These are phyloP conservation scores for Blastobotrys buckinghamii DNA, from an alignment of 1,139 yeast genomes.

Conservation along the genomic window DNA sequence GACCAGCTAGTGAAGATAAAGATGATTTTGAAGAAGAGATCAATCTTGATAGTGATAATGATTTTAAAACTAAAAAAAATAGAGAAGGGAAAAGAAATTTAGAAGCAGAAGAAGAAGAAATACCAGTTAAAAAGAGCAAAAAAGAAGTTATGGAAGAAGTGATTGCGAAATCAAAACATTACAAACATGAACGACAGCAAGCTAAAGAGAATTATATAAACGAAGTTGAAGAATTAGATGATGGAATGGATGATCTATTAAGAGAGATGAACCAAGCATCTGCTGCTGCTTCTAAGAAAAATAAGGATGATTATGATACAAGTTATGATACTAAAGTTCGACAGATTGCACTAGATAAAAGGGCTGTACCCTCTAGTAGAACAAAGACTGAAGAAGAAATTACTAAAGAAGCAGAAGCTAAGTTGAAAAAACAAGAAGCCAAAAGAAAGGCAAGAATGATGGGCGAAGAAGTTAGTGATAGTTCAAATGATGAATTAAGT, in stretches of 20 bases:
- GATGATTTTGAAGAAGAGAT: slow-evolving; percentile 46
- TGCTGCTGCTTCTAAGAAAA: slow-evolving; percentile 28
- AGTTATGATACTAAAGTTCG: slow-evolving; percentile 74
- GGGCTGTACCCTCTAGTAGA: slow-evolving; percentile 95
- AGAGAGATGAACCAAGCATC: slow-evolving; percentile 40
- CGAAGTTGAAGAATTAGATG: slow-evolving; percentile 70
- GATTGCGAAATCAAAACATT: slow-evolving; percentile 87
- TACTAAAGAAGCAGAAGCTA: slow-evolving; percentile 63
- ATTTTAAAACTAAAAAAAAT: slow-evolving; percentile 12
- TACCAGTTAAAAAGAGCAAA: slow-evolving; percentile 63
- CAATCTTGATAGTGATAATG: slow-evolving; percentile 39
- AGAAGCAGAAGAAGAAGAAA: slow-evolving; percentile 26
- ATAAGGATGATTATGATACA: slow-evolving; percentile 33
- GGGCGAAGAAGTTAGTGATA: slow-evolving; percentile 52
- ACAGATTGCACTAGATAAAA: slow-evolving; percentile 73
- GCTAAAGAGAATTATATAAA: slow-evolving; percentile 66
- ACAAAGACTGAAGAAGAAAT: slow-evolving; percentile 90
- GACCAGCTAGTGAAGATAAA: slow-evolving; percentile 52
- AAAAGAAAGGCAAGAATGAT: slow-evolving; percentile 82
- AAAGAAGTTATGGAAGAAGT: slow-evolving; percentile 96
- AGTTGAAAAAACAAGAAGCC: slow-evolving; percentile 62
- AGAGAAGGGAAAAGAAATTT: slow-evolving; percentile 3
- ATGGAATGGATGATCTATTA: slow-evolving; percentile 71
- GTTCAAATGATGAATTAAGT: slow-evolving; percentile 21
- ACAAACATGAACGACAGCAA: slow-evolving; percentile 83